Base-by-base conservation (phyloP, 305 asterid genomes). In the Fraxinus greggii region DNA sequence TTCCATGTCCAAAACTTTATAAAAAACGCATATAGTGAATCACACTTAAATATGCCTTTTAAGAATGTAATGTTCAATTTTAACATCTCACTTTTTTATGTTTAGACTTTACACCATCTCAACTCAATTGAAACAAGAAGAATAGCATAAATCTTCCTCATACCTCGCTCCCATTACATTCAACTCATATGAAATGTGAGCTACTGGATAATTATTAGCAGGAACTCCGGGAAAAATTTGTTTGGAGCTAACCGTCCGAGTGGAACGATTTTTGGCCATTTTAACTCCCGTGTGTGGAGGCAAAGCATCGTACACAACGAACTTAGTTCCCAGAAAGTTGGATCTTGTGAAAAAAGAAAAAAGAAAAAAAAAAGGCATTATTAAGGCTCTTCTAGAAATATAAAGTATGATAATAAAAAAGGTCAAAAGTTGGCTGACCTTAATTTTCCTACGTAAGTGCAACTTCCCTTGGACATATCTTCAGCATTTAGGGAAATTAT, bases 251-350 rank as follows among this genome's bases (percentile, higher is more conserved):
- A 86, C 87, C 81, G 86, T 82, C 84, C 87, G 87, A 59, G 87
- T 61, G 54, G 98, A 91, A 84, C 91, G 88, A 79, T 89, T 90
- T 83, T 90, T 93, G n/a, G 89, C 78, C 87, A 91, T 84, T 87
- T 89, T 94, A 70, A 84, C 91, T 75, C 89, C 95, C 36, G 87
- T 83, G 12, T 90, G 87, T 3, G 95, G 91, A 40, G 93, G 97
- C 77, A 87, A 85, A 69, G 93, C 93, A 69, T 96, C 98, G 7
- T 90, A 96, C 40, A 92, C 93, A 3, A 89, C 89, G 29, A 93
- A 94, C 88, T 94, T 96, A 32, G 96, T 93, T 9, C 98, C 98
- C 31, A 94, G 87, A 82, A 94, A 94, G 86, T 94, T 94, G 36
- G 98, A 96, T 85, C 98, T 96, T 82, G 74, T 17, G 69, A 79